These are phyloP conservation scores for Pythium periplocum DNA, from an alignment of 352 stramenopile genomes.

Conservation along the genomic window DNA sequence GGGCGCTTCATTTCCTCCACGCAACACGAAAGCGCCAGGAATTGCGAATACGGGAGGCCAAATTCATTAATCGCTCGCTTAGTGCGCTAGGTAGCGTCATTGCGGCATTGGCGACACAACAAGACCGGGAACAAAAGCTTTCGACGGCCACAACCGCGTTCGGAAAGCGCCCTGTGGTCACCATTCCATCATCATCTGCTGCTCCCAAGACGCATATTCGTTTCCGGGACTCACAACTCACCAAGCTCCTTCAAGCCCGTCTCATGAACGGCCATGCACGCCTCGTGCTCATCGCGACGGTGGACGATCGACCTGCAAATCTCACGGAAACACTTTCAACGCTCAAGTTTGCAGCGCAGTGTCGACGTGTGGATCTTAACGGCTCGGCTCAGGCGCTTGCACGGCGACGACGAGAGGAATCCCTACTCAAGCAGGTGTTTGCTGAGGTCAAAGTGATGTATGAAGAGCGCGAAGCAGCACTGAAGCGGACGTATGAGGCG, in stretches of 20 bases:
- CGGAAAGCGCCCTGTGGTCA: too few relatives aligned
- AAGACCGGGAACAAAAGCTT: not conserved
- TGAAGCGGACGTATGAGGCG: conserved; percentile 38
- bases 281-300: conserved; percentile 56
- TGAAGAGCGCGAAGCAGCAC: conserved; percentile 37
- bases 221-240: conserved; percentile 72
- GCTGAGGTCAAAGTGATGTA: conserved; percentile 44
- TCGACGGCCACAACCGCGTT: too few relatives aligned
- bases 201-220: conserved; percentile 25
- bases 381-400: conserved; percentile 1
- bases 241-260: conserved; percentile 55
- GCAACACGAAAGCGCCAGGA: conserved; percentile 45
- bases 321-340: conserved; percentile 64
- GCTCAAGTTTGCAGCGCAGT: conserved; percentile 72
- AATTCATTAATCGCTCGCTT: conserved; percentile 75
- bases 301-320: conserved; percentile 48
- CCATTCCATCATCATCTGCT: too few relatives aligned
- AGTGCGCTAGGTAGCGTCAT: conserved; percentile 69
- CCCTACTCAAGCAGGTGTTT: conserved; percentile 39
- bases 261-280: conserved; percentile 38
- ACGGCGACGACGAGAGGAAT: conserved; percentile 17
- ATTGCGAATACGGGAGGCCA: conserved; percentile 65
- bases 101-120: conserved; percentile 28
- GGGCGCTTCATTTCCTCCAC: conserved; percentile 42
- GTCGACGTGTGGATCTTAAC: conserved; percentile 45